A percentile compares a stretch with the other conserved stretches of the same genome.
Evolutionary conservation across 2,329 filamentous ascomycete species (phyloP).

Genomic region (Ophiostoma himal-ulmi): DNA sequence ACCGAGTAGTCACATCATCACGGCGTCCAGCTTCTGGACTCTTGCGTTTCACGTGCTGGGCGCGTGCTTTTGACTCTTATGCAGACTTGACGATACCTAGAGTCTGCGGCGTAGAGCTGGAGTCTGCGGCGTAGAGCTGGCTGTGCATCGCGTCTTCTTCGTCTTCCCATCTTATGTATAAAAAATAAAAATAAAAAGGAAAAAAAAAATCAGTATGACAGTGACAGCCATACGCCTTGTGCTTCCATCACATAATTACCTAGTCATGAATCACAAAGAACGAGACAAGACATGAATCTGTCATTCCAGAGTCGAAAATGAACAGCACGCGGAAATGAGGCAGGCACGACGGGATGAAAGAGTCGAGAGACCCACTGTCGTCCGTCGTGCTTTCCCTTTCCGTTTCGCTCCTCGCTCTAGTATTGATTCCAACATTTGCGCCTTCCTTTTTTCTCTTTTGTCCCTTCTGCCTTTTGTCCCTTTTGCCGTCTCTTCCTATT

Average conservation of each 20-base stretch:
- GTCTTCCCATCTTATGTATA: not conserved
- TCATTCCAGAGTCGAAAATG: not conserved
- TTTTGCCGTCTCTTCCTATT: not conserved
- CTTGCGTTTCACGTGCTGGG: not conserved
- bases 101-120: not conserved
- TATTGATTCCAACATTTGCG: not conserved
- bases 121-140: not conserved
- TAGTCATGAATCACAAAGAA: not conserved
- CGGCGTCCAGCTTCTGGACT: not conserved
- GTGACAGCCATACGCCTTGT: not conserved
- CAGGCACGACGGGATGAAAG: constrained; percentile 1
- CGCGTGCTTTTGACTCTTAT: not conserved
- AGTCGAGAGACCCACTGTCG: constrained; percentile 2
- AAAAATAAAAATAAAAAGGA: too few relatives aligned
- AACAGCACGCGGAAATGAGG: not conserved
- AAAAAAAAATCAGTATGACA: too few relatives aligned
- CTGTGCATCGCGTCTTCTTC: not conserved
- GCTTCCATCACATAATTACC: too few relatives aligned
- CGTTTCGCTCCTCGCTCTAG: too few relatives aligned
- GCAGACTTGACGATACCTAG: not conserved
- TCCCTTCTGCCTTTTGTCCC: not conserved
- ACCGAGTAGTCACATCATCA: not conserved
- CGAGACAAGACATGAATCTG: not conserved
- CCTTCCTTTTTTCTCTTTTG: not conserved
- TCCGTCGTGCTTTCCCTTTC: not conserved